A percentile compares a stretch with the other conserved stretches of the same genome.
These are phyloP conservation scores for Solanum pimpinellifolium DNA, from an alignment of 257 asterid genomes.

Conservation along the genomic window DNA sequence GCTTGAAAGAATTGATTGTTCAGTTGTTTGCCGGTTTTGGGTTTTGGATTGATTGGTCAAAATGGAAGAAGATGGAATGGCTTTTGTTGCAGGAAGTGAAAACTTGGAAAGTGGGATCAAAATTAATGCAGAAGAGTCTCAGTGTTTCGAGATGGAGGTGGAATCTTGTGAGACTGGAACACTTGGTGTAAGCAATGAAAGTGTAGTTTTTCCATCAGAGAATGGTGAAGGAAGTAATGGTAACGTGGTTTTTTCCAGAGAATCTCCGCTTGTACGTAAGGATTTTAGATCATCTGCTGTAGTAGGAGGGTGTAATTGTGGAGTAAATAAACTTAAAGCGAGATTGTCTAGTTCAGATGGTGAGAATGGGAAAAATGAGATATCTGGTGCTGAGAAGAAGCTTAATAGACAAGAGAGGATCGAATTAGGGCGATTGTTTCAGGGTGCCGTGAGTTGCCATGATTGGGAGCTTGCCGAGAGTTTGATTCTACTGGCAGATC, in stretches of 20 bases:
- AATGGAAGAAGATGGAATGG: conserved; percentile 17
- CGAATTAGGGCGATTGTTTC: conserved; percentile 85
- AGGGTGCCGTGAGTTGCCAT: conserved; percentile 89
- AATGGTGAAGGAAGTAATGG: conserved; percentile 51
- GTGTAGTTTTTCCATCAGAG: conserved; percentile 23
- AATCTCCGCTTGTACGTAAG: conserved; percentile 48
- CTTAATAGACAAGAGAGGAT: conserved; percentile 88
- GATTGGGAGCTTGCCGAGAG: conserved; percentile 98
- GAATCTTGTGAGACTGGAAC: conserved; percentile 17
- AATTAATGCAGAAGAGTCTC: conserved; percentile 13
- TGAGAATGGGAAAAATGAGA: conserved; percentile 55
- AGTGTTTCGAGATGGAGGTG: conserved; percentile 51
- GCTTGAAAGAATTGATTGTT: neutral
- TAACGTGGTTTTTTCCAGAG: conserved; percentile 58
- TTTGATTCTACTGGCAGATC: conserved; percentile 75
- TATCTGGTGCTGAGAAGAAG: conserved; percentile 37
- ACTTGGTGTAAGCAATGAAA: neutral
- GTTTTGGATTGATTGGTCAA: neutral
- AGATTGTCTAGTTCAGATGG: conserved; percentile 53
- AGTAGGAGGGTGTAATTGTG: conserved; percentile 47
- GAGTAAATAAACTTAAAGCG: conserved; percentile 76
- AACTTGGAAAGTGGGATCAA: neutral
- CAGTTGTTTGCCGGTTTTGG: neutral
- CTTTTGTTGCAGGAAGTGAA: neutral
- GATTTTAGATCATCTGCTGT: conserved; percentile 18